These are phyloP conservation scores for Candida sithepensis DNA, from an alignment of 805 yeast genomes.

Conservation along the genomic window DNA sequence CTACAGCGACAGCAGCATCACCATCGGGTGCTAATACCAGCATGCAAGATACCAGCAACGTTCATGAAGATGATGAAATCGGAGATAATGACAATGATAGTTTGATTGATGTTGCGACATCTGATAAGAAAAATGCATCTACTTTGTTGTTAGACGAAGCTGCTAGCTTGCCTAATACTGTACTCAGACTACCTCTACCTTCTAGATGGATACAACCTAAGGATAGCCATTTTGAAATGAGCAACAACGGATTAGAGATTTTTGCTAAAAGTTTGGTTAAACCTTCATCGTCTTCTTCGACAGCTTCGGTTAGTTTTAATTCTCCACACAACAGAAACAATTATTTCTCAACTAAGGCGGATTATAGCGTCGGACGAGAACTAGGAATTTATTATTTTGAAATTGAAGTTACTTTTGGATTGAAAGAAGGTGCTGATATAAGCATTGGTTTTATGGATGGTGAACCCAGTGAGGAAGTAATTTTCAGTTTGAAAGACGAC, in stretches of 20 bases:
- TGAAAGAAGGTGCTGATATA: slow-evolving; percentile 36
- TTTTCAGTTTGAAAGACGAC: slow-evolving; percentile 46
- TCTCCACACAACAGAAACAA: slow-evolving; percentile 11
- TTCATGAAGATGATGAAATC: slow-evolving; percentile 1
- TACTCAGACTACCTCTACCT: slow-evolving; percentile 19
- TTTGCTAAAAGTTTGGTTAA: slow-evolving; percentile 21
- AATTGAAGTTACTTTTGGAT: slow-evolving; percentile 35
- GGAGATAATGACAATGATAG: slow-evolving; percentile 5
- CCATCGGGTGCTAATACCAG: background rate
- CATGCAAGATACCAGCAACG: background rate
- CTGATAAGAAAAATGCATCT: slow-evolving; percentile 3
- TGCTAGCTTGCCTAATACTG: background rate
- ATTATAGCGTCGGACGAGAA: slow-evolving; percentile 34
- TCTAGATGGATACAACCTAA: slow-evolving; percentile 23
- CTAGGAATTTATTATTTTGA: slow-evolving; percentile 52
- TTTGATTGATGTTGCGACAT: slow-evolving; percentile 9
- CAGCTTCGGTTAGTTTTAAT: slow-evolving; percentile 5
- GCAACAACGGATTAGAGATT: slow-evolving; percentile 21
- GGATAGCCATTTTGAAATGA: slow-evolving; percentile 17
- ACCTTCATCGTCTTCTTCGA: slow-evolving; percentile 9
- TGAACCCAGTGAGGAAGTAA: slow-evolving; percentile 20
- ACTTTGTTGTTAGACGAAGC: background rate
- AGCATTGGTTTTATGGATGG: slow-evolving; percentile 43
- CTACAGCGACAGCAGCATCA: background rate
- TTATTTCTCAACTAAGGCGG: slow-evolving; percentile 28